A percentile compares a stretch with the other conserved stretches of the same genome.
Conservation (phyloP, 768 basidiomycete genomes). For the Dioszegia crocea region DNA sequence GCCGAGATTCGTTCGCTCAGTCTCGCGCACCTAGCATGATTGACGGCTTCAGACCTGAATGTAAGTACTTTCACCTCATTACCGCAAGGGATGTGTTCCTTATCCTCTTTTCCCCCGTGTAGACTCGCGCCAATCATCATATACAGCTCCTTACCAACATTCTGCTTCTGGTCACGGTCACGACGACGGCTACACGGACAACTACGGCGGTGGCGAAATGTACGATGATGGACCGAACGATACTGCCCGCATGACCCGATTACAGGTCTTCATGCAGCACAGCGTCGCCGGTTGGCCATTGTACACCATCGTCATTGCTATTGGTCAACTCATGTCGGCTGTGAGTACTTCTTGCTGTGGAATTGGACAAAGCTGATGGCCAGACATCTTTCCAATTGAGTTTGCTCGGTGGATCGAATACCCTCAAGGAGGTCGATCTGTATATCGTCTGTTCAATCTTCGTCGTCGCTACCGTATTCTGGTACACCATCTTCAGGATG, state of each 20-base stretch:
- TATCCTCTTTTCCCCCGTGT: constrained; percentile 10
- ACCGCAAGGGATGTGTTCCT: constrained; percentile 14
- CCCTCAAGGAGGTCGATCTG: constrained; percentile 71
- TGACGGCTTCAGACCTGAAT: constrained; percentile 60
- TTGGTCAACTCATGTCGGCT: constrained; percentile 63
- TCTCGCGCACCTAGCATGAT: constrained; percentile 45
- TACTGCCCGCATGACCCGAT: constrained; percentile 71
- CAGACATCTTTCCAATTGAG: constrained; percentile 83
- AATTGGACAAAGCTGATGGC: neutral
- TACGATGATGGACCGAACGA: constrained; percentile 45
- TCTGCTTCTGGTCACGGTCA: constrained; percentile 40
- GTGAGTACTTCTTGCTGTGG: constrained; percentile 15
- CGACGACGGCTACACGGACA: constrained; percentile 28
- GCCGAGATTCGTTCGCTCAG: constrained; percentile 46
- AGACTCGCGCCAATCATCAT: constrained; percentile 30
- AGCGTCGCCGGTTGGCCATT: constrained; percentile 82
- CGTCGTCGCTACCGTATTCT: constrained; percentile 74
- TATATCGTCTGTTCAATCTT: constrained; percentile 90
- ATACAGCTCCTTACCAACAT: constrained; percentile 41
- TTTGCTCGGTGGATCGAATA: constrained; percentile 78
- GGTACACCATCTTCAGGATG: constrained; percentile 84
- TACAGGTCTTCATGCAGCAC: constrained; percentile 78
- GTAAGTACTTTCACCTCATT: constrained; percentile 54
- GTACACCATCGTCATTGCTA: constrained; percentile 80
- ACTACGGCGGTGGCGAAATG: constrained; percentile 41